Evolutionary conservation across 176 grass and related monocot genomes (phyloP).

Genomic region (Oryza longistaminata): DNA sequence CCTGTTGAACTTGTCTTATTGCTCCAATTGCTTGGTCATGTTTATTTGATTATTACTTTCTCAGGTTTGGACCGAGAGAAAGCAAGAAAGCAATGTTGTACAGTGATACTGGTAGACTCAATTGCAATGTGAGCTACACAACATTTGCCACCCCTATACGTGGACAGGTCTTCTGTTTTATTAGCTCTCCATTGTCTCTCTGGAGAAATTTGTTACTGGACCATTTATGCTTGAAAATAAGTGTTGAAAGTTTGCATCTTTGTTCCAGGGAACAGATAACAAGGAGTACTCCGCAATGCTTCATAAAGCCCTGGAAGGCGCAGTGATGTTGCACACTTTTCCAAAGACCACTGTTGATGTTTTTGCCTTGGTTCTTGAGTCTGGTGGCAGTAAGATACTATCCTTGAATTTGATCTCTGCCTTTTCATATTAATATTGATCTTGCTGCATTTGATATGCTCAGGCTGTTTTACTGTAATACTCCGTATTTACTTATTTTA

Average conservation of each 20-base stretch:
- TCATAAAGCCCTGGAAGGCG: constrained; percentile 96
- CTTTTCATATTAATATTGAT: background rate
- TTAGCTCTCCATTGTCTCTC: background rate
- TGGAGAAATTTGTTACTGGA: background rate
- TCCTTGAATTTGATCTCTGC: constrained; percentile 11
- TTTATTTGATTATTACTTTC: constrained; percentile 28
- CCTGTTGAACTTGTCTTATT: constrained; percentile 1
- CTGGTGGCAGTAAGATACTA: constrained; percentile 83
- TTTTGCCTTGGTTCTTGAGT: constrained; percentile 96
- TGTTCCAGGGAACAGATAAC: constrained; percentile 75
- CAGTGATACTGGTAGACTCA: constrained; percentile 84
- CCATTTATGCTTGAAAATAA: background rate
- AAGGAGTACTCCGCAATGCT: constrained; percentile 96
- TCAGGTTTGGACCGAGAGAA: constrained; percentile 94
- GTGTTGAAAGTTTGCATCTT: constrained; percentile 31
- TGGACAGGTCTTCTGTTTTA: constrained; percentile 55
- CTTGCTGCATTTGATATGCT: constrained; percentile 4
- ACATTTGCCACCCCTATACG: constrained; percentile 82
- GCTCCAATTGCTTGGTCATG: background rate
- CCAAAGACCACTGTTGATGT: constrained; percentile 98
- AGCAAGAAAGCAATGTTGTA: constrained; percentile 98
- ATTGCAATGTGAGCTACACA: constrained; percentile 83
- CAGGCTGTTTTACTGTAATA: background rate
- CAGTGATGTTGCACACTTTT: constrained; percentile 88
- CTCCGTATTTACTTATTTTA: background rate